Base-by-base conservation (phyloP, 2,329 filamentous ascomycete genomes). In the Rachicladosporium sp. region DNA sequence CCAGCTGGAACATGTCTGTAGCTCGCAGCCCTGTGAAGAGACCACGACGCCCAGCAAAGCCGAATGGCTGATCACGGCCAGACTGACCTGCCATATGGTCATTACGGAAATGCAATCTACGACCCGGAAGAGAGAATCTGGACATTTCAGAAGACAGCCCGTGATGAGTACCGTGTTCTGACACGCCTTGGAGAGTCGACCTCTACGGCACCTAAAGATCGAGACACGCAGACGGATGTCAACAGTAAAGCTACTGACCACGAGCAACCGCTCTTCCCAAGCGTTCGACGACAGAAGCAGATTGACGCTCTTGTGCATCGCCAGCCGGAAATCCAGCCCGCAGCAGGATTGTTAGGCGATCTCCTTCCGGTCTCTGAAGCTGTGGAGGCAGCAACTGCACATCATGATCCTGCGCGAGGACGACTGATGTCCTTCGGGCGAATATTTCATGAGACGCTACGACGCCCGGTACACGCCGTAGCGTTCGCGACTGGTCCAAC, bases 371-470 rank as follows among this genome's bases (percentile, higher is more conserved):
- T 53, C 4, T 62, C 61, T 2, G 49, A 57, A 37, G 49, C 54
- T n/a, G 49, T 64, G 3, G 46, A 50, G 11, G 50, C 52, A 4
- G 54, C 59, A 2, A 40, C 54, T 2, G 27, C 43, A 6, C 51
- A 43, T 5, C 60, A 67, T 46, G 66, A 69, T 43, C 60, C 66
- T 10, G 44, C 55, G 2, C 40, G 57, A 19, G 63, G 65, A 12
- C 49, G 51, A 9, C 56, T 80, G 4, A 63, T 84, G 13, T 69
- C 71, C 2, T 62, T 75, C 21, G 78, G 78, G 1, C 69, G 73
- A 63, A 48, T 63, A 69, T 44, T 73, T 64, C 45, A 69, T 7
- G 47, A 56, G 15, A 41, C 49, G 2, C 49, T 44, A 31, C 44
- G 53, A 33, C 50, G 50, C 9, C 46, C 61, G 4, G 54, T 59